Evolutionary conservation across 768 basidiomycete species (phyloP), one percentile per base, ranked within the genome.

Genomic region (Tricholoma sp.): DNA sequence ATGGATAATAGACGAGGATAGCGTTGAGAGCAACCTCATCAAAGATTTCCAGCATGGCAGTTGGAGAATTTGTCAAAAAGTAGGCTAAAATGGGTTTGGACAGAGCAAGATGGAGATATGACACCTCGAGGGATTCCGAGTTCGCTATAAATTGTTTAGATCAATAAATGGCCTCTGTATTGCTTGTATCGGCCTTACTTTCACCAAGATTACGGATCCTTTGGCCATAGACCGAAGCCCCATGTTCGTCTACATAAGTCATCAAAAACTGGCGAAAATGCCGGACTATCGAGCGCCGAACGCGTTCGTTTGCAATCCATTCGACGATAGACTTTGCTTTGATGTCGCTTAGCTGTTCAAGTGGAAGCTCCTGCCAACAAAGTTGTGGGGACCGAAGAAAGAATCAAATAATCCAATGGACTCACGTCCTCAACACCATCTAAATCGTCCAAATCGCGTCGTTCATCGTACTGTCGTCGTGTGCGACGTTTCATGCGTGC

Each of bases 281-380:
- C 60, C 88, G 84, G 63, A 90, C 82, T 60, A 99, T 94, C 0
- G 95, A 88, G 54, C 91, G 81, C 62, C 89, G 84, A 61, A 98
- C 96, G 41, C 91, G 85, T 56, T 95, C 93, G 56, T 88, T 88
- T 15, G 92, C 88, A 63, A 98, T 95, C 97, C 97, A 99, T 71
- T 98, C 97, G 20, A 90, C 89, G 55, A 99, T 94, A 11, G 92
- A 94, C 66, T 95, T 93, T 37, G 95, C 93, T 68, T 98, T 98
- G 76, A 99, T 94, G 67, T 99, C 97, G 58, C 92, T 91, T 9
- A 99, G 78, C 74, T 99, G 93, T 68, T 98, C 96, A 42, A 97
- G 70, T 0, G 97, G 94, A 53, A 99, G 80, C 71, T 98, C 94
- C 92, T 97, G 66, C 12, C 58, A 44, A 29, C 4, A 18, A 70